Conservation (phyloP, 805 yeast genomes). For the Monosporozyma solicola region DNA sequence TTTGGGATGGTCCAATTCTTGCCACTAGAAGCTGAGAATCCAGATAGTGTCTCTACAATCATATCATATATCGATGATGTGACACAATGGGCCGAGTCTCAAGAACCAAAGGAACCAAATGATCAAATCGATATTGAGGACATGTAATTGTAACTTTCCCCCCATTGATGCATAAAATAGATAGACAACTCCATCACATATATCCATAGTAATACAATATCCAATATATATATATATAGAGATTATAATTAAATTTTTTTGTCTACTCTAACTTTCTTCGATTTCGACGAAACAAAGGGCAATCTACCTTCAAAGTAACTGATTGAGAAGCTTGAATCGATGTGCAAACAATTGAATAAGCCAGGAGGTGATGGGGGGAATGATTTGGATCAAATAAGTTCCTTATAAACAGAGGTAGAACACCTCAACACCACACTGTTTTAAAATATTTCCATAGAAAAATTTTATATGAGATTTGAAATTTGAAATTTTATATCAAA, state of each 20-base stretch:
- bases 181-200: background rate
- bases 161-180: background rate
- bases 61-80: slow-evolving; percentile 90
- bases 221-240: background rate
- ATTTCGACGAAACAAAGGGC: background rate
- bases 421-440: background rate
- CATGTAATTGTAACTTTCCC: background rate
- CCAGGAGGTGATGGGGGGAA: background rate
- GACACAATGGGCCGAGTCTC: slow-evolving; percentile 95
- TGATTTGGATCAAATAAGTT: background rate
- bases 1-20: slow-evolving; percentile 98
- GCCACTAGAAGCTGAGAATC: slow-evolving; percentile 73
- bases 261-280: background rate
- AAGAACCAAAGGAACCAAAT: slow-evolving; percentile 93
- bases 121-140: slow-evolving; percentile 66
- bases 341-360: background rate
- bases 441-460: background rate
- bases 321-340: background rate
- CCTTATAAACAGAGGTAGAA: background rate
- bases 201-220: no score
- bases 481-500: background rate
- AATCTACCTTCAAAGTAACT: no score
- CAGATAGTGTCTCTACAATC: slow-evolving; percentile 71
- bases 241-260: background rate
- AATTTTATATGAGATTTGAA: background rate